Evolutionary conservation across 345 rosid genomes (phyloP).

Genomic region (Toxicodendron radicans): DNA sequence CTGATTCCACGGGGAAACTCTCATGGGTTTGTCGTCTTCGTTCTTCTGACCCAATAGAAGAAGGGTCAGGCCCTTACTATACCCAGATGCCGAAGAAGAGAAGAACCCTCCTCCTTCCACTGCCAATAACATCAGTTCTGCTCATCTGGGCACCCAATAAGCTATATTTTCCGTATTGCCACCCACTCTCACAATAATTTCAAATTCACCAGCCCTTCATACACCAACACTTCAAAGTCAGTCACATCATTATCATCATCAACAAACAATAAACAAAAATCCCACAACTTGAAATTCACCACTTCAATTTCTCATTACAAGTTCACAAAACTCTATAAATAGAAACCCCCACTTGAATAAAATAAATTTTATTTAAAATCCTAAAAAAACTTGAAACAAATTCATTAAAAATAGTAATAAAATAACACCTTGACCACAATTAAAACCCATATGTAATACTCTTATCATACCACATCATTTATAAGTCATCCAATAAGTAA

Average conservation of each 20-base stretch:
- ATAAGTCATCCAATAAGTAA: too few relatives aligned
- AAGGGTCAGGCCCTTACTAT: slow-evolving; percentile 86
- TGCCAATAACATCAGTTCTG: slow-evolving; percentile 90
- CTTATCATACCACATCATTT: too few relatives aligned
- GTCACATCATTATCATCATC: slow-evolving; percentile 16
- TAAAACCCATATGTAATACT: too few relatives aligned
- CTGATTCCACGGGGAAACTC: slow-evolving; percentile 93
- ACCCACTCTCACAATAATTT: slow-evolving; percentile 25
- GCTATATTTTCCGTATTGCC: slow-evolving; percentile 22
- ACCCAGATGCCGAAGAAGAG: slow-evolving; percentile 97
- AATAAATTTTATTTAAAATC: too few relatives aligned
- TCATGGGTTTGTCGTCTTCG: slow-evolving; percentile 85
- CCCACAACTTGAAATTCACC: not conserved
- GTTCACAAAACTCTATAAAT: not conserved
- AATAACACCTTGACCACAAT: too few relatives aligned
- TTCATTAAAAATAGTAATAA: too few relatives aligned
- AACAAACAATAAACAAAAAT: not conserved
- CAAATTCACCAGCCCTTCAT: slow-evolving; percentile 25
- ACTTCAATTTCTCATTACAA: not conserved
- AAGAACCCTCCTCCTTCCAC: slow-evolving; percentile 99
- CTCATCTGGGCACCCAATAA: slow-evolving; percentile 61
- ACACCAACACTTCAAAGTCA: slow-evolving; percentile 27
- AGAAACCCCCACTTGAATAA: not conserved
- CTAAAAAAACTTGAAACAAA: not conserved
- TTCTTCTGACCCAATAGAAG: slow-evolving; percentile 81